These are phyloP conservation scores for Diaporthe destruens DNA, from an alignment of 2,329 filamentous ascomycete genomes.

Conservation along the genomic window DNA sequence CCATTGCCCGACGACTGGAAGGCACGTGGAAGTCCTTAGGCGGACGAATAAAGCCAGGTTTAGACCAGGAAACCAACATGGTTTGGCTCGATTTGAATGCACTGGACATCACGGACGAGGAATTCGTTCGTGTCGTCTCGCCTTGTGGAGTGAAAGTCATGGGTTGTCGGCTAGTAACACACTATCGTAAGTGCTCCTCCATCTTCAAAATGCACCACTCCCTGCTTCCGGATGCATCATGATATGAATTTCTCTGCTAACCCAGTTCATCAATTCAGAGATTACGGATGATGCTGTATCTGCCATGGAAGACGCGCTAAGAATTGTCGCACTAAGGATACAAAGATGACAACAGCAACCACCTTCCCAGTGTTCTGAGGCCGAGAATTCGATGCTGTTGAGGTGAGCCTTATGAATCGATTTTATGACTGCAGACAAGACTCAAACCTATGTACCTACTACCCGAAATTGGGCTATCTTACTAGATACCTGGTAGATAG, in stretches of 20 bases:
- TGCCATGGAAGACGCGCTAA: not conserved
- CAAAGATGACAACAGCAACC: not conserved
- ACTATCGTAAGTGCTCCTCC: not conserved
- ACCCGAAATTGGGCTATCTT: too few species aligned
- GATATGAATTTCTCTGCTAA: not conserved
- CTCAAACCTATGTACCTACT: too few species aligned
- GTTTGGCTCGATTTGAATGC: not conserved
- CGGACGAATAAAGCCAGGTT: not conserved
- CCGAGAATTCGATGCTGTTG: not conserved
- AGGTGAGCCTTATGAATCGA: not conserved
- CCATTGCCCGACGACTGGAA: not conserved
- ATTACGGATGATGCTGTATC: not conserved
- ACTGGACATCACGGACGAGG: not conserved
- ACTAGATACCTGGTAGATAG: too few species aligned
- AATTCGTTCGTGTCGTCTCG: not conserved
- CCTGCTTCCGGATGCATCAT: not conserved
- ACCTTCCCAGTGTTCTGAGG: not conserved
- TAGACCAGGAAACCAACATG: not conserved
- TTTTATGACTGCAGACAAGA: too few species aligned
- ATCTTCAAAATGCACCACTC: too few species aligned
- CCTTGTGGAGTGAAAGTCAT: not conserved
- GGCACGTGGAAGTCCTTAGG: conserved; percentile 1
- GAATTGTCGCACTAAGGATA: not conserved
- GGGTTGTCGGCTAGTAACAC: not conserved
- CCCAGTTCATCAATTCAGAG: not conserved